These are phyloP conservation scores for Venustampulla echinocandica DNA, from an alignment of 495 filamentous ascomycete genomes.

Conservation along the genomic window DNA sequence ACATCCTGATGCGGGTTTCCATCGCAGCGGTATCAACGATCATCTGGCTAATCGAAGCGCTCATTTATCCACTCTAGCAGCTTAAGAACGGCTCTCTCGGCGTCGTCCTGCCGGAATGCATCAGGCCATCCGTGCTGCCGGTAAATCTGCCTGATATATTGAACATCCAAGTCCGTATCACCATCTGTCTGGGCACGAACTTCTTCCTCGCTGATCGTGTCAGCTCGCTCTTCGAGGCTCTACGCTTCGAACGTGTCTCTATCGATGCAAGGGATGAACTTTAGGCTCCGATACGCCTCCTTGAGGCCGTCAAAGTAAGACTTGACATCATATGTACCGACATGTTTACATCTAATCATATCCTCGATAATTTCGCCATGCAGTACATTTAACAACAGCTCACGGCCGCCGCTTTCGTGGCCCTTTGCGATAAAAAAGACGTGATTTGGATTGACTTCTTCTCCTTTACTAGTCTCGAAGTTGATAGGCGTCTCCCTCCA, in stretches of 20 bases:
- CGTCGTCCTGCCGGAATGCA: neutral
- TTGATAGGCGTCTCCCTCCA: too few relatives aligned
- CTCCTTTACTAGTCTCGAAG: too few relatives aligned
- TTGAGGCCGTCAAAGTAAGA: neutral
- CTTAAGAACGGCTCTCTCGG: neutral
- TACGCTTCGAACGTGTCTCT: neutral
- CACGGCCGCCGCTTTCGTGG: slow-evolving; percentile 6
- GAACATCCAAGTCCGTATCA: slow-evolving; percentile 2
- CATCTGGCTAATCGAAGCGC: too few relatives aligned
- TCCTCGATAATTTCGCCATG: slow-evolving; percentile 3
- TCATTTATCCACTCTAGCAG: neutral
- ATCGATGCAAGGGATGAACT: neutral
- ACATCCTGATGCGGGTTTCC: too few relatives aligned
- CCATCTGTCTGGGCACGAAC: neutral
- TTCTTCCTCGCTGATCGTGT: too few relatives aligned
- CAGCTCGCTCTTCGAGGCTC: neutral
- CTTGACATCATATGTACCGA: neutral
- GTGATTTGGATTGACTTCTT: too few relatives aligned
- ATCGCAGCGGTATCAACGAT: too few relatives aligned
- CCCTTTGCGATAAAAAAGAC: neutral
- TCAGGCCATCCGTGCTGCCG: slow-evolving; percentile 2
- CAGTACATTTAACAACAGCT: neutral
- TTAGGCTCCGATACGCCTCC: neutral
- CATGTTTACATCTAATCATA: neutral
- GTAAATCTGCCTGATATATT: slow-evolving; percentile 1